Percentiles rank a stretch among this genome's conserved stretches.
These are phyloP conservation scores for Ceratocystis cacaofunesta DNA, from an alignment of 2,329 filamentous ascomycete species.

Conservation along the genomic window DNA sequence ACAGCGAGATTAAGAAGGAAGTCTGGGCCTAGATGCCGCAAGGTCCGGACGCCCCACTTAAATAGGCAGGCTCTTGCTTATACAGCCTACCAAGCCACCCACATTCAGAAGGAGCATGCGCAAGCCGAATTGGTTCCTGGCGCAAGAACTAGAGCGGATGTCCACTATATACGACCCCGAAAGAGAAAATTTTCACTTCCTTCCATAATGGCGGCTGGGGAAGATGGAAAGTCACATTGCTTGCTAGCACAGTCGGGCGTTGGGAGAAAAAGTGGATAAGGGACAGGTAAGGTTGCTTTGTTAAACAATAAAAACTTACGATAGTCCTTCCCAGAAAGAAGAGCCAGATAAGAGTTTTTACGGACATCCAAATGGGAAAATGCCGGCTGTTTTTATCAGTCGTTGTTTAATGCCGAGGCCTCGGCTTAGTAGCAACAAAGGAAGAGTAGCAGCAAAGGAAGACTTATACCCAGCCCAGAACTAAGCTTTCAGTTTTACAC, in stretches of 20 bases:
- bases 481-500: too few relatives aligned
- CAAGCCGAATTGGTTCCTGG: background rate
- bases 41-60: background rate
- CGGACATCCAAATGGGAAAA: too few relatives aligned
- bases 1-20: background rate
- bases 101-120: background rate
- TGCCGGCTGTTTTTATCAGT: too few relatives aligned
- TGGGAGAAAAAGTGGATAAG: background rate
- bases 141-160: background rate
- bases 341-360: background rate
- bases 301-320: background rate
- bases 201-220: background rate
- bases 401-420: too few relatives aligned
- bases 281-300: background rate
- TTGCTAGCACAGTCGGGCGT: background rate
- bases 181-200: background rate
- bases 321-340: background rate
- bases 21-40: background rate
- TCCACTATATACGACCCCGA: background rate
- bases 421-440: too few relatives aligned
- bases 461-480: too few relatives aligned
- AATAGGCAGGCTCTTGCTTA: background rate
- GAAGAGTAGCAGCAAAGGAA: too few relatives aligned
- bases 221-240: background rate
- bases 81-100: background rate